These are phyloP conservation scores for Lachnellula suecica DNA, from an alignment of 2,329 filamentous ascomycete genomes.

Conservation along the genomic window DNA sequence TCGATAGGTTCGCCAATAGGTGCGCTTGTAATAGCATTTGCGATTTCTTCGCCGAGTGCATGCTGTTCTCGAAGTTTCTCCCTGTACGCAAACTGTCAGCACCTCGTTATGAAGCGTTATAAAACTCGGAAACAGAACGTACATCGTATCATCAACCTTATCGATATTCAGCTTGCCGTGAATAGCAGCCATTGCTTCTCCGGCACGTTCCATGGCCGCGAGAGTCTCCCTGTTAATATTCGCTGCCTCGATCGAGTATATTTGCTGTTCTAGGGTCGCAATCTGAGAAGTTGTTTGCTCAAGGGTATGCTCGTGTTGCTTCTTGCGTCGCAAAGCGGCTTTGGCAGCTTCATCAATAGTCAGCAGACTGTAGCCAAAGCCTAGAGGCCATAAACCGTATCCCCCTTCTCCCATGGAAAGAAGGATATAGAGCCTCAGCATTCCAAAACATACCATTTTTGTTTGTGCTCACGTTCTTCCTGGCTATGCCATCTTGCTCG, in stretches of 20 bases:
- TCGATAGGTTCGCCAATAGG: conserved; percentile 70
- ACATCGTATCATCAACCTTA: conserved; percentile 95
- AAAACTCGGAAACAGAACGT: conserved; percentile 40
- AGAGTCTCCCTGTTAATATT: conserved; percentile 99
- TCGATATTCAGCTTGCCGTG: conserved; percentile 88
- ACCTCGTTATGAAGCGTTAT: conserved; percentile 11
- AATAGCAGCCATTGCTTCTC: conserved; percentile 88
- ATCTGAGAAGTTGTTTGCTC: conserved; percentile 91
- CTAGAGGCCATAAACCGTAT: neutral
- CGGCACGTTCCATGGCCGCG: conserved; percentile 88
- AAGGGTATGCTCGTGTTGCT: conserved; percentile 86
- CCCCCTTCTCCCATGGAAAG: neutral
- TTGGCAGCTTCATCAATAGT: conserved; percentile 68
- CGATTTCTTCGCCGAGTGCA: conserved; percentile 89
- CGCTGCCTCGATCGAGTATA: conserved; percentile 94
- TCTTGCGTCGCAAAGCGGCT: conserved; percentile 88
- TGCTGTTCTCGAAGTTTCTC: conserved; percentile 90
- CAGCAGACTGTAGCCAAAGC: conserved; percentile 3
- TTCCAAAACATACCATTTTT: conserved; percentile 73
- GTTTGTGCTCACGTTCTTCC: conserved; percentile 85
- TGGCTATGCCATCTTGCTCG: conserved; percentile 84
- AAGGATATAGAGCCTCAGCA: neutral
- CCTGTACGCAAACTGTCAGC: conserved; percentile 51
- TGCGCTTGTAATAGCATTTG: conserved; percentile 75
- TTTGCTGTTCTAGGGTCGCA: conserved; percentile 88